These are phyloP conservation scores for Drechslera avenae DNA, from an alignment of 2,329 filamentous ascomycete genomes.

Conservation along the genomic window DNA sequence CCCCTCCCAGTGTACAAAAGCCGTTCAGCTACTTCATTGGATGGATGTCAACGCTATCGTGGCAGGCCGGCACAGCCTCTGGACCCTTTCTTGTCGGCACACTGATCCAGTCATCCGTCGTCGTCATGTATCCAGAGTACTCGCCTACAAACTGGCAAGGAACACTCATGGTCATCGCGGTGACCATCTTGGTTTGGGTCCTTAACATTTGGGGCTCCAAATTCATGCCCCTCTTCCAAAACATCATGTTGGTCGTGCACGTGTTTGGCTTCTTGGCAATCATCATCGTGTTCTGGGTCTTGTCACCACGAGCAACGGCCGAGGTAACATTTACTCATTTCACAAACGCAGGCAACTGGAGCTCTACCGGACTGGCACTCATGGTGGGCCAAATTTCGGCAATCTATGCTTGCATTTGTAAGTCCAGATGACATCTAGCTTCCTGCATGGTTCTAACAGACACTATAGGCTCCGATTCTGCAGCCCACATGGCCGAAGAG, in stretches of 20 bases:
- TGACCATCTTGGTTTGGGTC: conserved; percentile 51
- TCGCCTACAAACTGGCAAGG: conserved; percentile 54
- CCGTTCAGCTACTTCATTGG: conserved; percentile 42
- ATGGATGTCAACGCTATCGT: conserved; percentile 58
- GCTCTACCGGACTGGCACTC: conserved; percentile 44
- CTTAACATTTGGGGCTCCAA: conserved; percentile 48
- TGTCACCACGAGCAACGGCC: conserved; percentile 38
- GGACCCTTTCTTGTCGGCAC: conserved; percentile 56
- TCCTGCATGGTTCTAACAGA: conserved; percentile 11
- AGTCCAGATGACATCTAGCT: conserved; percentile 3
- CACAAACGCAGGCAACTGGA: conserved; percentile 49
- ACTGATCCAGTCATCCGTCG: conserved; percentile 53
- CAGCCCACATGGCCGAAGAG: conserved; percentile 53
- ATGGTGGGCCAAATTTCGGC: conserved; percentile 51
- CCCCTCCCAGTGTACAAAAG: conserved; percentile 36
- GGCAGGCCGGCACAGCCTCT: conserved; percentile 57
- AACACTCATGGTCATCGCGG: conserved; percentile 55
- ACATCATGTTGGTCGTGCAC: conserved; percentile 48
- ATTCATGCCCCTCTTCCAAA: conserved; percentile 43
- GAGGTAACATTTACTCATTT: conserved; percentile 43
- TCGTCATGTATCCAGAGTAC: conserved; percentile 52
- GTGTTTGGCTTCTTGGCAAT: conserved; percentile 54
- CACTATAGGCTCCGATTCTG: conserved; percentile 45
- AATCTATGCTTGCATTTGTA: conserved; percentile 44
- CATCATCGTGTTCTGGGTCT: conserved; percentile 47